Percentiles rank a stretch among this genome's conserved stretches.
Evolutionary conservation across 1,284 basidiomycete genomes (phyloP).

Genomic region (Rhodotorula sp.): DNA sequence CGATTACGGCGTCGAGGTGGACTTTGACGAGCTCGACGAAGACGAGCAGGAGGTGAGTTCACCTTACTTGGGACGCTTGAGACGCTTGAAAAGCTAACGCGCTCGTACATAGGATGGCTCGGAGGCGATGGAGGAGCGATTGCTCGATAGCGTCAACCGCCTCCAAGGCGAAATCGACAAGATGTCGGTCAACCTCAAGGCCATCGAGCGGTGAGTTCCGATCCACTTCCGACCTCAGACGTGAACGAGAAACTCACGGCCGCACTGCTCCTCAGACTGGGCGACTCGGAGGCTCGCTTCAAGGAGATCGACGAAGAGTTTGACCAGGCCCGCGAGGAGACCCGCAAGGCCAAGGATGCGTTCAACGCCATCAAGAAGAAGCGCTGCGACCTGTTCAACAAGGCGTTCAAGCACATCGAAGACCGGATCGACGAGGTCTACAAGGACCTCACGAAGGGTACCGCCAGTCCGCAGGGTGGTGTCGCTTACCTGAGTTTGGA

Average conservation of each 20-base stretch:
- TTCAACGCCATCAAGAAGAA: constrained; percentile 84
- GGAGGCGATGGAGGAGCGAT: constrained; percentile 65
- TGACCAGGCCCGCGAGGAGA: constrained; percentile 65
- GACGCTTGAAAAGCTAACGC: neutral
- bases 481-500: constrained; percentile 94
- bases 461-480: constrained; percentile 87
- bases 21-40: constrained; percentile 76
- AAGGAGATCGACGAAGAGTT: constrained; percentile 59
- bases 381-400: constrained; percentile 87
- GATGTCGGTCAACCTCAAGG: constrained; percentile 96
- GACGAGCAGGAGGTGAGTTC: constrained; percentile 71
- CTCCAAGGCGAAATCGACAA: constrained; percentile 80
- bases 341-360: constrained; percentile 80
- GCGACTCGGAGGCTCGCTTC: constrained; percentile 74
- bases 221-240: constrained; percentile 6
- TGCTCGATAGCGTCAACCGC: constrained; percentile 73
- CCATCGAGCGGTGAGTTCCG: constrained; percentile 69
- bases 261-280: constrained; percentile 59
- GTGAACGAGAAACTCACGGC: neutral
- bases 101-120: constrained; percentile 59
- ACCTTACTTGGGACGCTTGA: neutral
- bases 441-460: constrained; percentile 95
- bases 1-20: constrained; percentile 86
- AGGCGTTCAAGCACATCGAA: constrained; percentile 93
- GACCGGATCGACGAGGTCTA: constrained; percentile 92